Base-by-base conservation (phyloP, 2,329 filamentous ascomycete species). In the Fusarium sp. region DNA sequence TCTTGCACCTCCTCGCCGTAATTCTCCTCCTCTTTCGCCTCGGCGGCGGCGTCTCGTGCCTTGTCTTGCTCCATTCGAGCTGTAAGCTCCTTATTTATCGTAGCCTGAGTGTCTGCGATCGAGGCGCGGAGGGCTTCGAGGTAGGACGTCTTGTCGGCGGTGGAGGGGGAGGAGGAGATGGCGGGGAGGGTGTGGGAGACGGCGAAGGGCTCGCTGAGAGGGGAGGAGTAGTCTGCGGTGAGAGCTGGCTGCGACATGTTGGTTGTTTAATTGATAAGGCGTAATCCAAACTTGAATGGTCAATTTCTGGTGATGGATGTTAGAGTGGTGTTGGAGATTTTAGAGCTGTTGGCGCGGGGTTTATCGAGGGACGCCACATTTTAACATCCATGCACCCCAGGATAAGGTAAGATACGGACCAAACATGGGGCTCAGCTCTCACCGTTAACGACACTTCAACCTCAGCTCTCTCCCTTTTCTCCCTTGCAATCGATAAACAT, bases 1-100 rank as follows among this genome's bases (percentile, higher is more conserved):
- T 93, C 92, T 59, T 92, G 91, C 14, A 91, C 89, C 81, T 97
- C 95, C 82, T 97, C 95, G 57, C 95, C 95, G 80, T 98, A 97
- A 80, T 95, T 93, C 78, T 94, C 90, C 79, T 95, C 93, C 79
- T 92, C 91, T 71, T 88, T 88, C 13, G 82, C 86, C 69, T 92
- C 90, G 69, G 90, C 87, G 4, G 82, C 81, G 1, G 82, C 83
- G 18, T 86, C 86, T 16, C 84, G 83, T 10, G 83, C 84, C 79
- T 92, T 93, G 80, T 95, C 93, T 70, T 93, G 88, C 40, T 92
- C 92, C 94, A 95, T 95, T 66, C 91, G 90, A 62, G 85, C 81
- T 6, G 94, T 95, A 68, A 96, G 86, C 80, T 93, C 91, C 72
- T 84, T 85, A 83, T 96, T 96, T 80, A 95, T 85, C 60, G 87